Evolutionary conservation across 495 filamentous ascomycete species (phyloP), one percentile per base, ranked within the genome.

Genomic region (Penicillium lividum): DNA sequence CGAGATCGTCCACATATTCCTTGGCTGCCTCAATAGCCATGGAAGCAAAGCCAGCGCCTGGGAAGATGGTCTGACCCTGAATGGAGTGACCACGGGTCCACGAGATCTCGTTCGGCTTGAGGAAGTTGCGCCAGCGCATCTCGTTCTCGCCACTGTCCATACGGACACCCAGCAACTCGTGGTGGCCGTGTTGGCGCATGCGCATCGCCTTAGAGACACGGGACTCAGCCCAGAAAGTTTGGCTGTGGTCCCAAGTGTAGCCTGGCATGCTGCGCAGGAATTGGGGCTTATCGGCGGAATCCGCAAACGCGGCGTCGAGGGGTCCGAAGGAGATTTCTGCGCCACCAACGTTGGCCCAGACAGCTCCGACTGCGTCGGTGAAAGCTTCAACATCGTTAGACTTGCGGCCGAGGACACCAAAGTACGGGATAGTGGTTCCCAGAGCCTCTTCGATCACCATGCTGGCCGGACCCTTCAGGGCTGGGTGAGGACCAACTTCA

Each of bases 181-280:
- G 44, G 44, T 25, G 44, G 8, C 27, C 27, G 1, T 28, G 22
- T 8, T 47, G 48, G 29, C n/a, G n/a, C 22, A 18, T 31, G 7
- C 28, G 28, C 22, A 16, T 18, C 10, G 27, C 9, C 44, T 28
- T 28, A 7, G 72, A 70, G n/a, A 30, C n/a, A 1, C 80, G 73
- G 1, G 80, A 81, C 36, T 84, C 81, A 29, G 70, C 45, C 78
- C 78, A 83, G 60, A 76, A 70, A 0, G 42, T 5, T 1, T 59
- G 58, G 0, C 62, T 55, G 52, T 84, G 82, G 29, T 80, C 62
- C 78, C 79, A 86, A 0, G 54, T 52, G 51, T 85, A 85, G 0
- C 68, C 34, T 0, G 82, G 82, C 1, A 86, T 8, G 15, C 22
- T 27, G 11, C 22, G 44, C 22, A 47, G 6, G 44, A 47, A 47